Base-by-base conservation (phyloP, 257 asterid genomes). In the Haberlea rhodopensis region DNA sequence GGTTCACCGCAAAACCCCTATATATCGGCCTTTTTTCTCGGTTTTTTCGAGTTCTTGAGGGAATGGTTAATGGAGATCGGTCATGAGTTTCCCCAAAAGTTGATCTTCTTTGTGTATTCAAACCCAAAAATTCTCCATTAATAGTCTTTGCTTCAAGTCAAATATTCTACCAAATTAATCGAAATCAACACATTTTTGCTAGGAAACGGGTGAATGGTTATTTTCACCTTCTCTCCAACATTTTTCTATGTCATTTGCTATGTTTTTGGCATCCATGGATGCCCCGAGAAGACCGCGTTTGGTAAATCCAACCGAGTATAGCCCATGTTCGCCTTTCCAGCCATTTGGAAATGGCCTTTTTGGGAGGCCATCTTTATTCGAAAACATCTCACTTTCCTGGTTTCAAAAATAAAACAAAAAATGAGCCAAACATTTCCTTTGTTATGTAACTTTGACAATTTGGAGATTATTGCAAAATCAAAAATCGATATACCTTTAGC, bases 231-330 rank as follows among this genome's bases (percentile, higher is more conserved):
- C 61, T 31, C 53, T 75, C 80, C 87, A 82, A 32, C 70, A 51
- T 1, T 49, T 65, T 61, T 79, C 77, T 40, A 91, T 79, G 59
- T 91, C 95, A 4, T 76, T 71, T 37, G 94, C 90, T 27, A 91
- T 91, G 72, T 84, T 87, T 78, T 81, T 85, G 2, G 98, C 96
- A 75, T 91, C 98, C 73, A 89, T 79, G 75, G 98, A 87, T 16
- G 98, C 89, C 71, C 98, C 98, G 21, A 91, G 95, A 73, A 91
- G 86, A 52, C 98, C 98, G 72, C 98, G 96, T 72, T 91, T 91
- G 58, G 96, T 91, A 84, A 91, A 91, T 78, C 98, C 98, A 73
- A 88, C 98, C 2, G 96, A 90, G 64, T 91, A 89, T 26, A 91
- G 78, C 74, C 98, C 98, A 48, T 80, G 45, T 55, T 89, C 82